phyloP scores from a whole-genome alignment of 495 filamentous ascomycete genomes.

The Bacidia rubella region DNA sequence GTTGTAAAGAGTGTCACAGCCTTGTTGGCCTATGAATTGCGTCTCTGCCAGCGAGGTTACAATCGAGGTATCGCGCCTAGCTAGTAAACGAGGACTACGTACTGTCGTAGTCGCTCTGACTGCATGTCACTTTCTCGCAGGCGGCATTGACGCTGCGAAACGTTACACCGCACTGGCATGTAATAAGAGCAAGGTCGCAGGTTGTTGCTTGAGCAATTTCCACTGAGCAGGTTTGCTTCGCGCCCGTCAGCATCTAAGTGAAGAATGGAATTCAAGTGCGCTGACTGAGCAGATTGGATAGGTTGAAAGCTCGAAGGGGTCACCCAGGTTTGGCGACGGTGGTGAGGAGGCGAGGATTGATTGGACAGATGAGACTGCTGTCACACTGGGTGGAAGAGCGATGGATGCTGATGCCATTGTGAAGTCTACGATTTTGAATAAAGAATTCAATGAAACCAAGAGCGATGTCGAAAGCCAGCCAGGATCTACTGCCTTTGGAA shows the following conservation, averaged over 20 bases:
- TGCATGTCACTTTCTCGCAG: slow-evolving; percentile 10
- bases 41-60: not conserved
- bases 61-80: too few species aligned
- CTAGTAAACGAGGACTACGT: not conserved
- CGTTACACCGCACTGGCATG: slow-evolving; percentile 3
- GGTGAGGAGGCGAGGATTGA: not conserved
- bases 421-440: too few species aligned
- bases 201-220: not conserved
- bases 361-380: not conserved
- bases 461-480: too few species aligned
- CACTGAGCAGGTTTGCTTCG: too few species aligned
- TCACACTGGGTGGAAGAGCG: not conserved
- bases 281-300: not conserved
- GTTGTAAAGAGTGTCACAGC: not conserved
- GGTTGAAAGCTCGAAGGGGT: not conserved
- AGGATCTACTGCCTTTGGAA: too few species aligned
- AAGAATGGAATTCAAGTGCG: too few species aligned
- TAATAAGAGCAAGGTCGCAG: slow-evolving; percentile 4
- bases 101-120: not conserved
- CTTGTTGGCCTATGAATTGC: not conserved
- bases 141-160: slow-evolving; percentile 3
- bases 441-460: too few species aligned
- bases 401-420: too few species aligned
- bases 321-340: not conserved
- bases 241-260: too few species aligned